Evolutionary conservation across 805 yeast species (phyloP), one percentile per base, ranked within the genome.

Genomic region (Ogataea ramenticola): DNA sequence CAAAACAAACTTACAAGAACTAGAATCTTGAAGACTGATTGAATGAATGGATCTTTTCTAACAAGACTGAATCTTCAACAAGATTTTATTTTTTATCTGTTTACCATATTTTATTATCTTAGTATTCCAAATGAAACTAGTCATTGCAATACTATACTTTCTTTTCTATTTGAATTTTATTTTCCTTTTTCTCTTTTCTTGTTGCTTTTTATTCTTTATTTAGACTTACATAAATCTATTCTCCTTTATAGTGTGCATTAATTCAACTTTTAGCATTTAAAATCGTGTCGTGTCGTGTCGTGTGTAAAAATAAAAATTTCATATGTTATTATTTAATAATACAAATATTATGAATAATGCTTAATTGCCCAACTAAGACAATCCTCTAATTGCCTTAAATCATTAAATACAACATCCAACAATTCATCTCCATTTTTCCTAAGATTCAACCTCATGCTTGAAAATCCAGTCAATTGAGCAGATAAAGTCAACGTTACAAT

Each of bases 311-410:
- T n/a, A n/a, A n/a, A n/a, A n/a, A n/a, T n/a, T n/a, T n/a, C n/a
- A n/a, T n/a, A n/a, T n/a, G n/a, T n/a, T n/a, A n/a, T n/a, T n/a
- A n/a, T n/a, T n/a, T n/a, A n/a, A n/a, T n/a, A n/a, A n/a, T 16
- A 15, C 22, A 30, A 15, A 19, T 38, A 24, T 21, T 14, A 30
- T 16, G 57, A 24, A 40, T 53, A 49, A 26, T 52, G 44, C 14
- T 49, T 65, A 41, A 78, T 57, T 1, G 78, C 62, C 84, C 84
- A 79, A 39, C 67, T 69, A 37, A 79, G 54, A 51, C 83, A 77
- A 51, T 78, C 80, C 41, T 72, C 76, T 5, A 77, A 61, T 36
- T 75, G 82, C 36, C 66, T 57, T 32, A 74, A 60, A 43, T 78
- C 82, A 44, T 68, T 74, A 49, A 78, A 77, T 15, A 54, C 61